These are phyloP conservation scores for Syzygium malaccense DNA, from an alignment of 441 rosid species.

Conservation along the genomic window DNA sequence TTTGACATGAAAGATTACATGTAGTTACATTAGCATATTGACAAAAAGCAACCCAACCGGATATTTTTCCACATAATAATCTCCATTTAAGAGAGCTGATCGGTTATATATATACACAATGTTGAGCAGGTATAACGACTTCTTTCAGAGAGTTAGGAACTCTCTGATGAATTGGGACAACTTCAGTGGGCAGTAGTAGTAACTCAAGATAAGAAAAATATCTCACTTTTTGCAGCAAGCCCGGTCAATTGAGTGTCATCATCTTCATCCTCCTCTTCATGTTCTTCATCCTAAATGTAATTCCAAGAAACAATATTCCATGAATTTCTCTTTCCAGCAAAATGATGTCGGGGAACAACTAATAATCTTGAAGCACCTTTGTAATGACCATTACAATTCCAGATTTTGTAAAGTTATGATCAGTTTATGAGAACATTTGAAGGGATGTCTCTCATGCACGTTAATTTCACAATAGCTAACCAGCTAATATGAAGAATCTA, in stretches of 20 bases:
- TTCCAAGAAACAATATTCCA: neutral
- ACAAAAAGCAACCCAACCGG: neutral
- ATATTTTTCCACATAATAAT: no score
- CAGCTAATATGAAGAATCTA: neutral
- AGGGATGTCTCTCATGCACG: neutral
- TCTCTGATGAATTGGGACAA: neutral
- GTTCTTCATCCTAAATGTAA: conserved; percentile 20
- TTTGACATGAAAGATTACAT: neutral
- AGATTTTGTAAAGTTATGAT: neutral
- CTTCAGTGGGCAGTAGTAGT: neutral
- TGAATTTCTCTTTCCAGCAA: neutral
- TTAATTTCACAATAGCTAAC: neutral
- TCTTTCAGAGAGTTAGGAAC: neutral
- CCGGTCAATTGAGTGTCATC: conserved; percentile 35
- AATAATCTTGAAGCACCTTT: neutral
- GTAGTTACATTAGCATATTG: neutral
- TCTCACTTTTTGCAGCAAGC: conserved; percentile 61
- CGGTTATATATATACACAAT: neutral
- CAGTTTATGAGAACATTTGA: neutral
- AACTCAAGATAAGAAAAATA: neutral
- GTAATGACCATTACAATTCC: neutral
- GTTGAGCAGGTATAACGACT: neutral
- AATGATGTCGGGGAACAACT: accelerated
- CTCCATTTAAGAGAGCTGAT: neutral
- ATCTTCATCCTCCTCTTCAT: conserved; percentile 27